Evolutionary conservation across 805 yeast genomes (phyloP).

Genomic region (Lachancea meyersii): DNA sequence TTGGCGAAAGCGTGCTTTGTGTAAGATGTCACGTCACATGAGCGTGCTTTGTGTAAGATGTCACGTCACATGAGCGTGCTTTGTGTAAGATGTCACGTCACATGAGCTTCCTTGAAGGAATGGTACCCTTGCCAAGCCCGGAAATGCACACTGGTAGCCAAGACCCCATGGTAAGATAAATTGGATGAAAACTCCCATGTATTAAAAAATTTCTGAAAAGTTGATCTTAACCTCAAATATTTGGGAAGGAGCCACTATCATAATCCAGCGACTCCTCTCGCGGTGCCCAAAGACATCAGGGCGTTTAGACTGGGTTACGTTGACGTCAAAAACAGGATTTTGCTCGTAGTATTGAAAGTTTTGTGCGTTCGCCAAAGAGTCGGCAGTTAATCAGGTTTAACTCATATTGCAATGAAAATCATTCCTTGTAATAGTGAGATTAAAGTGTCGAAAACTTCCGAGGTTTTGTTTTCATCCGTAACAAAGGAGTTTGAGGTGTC

Average conservation of each 20-base stretch:
- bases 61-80: no score
- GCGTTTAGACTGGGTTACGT: constrained; percentile 31
- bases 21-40: constrained; percentile 7
- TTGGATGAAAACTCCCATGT: constrained; percentile 28
- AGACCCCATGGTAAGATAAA: constrained; percentile 25
- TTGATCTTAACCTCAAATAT: constrained; percentile 28
- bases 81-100: constrained; percentile 6
- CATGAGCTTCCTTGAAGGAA: constrained; percentile 10
- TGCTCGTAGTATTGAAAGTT: constrained; percentile 28
- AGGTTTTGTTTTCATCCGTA: constrained; percentile 34
- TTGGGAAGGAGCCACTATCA: constrained; percentile 29
- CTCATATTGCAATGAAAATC: constrained; percentile 29
- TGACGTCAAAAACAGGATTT: constrained; percentile 32
- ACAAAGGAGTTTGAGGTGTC: constrained; percentile 37
- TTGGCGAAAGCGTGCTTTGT: neutral
- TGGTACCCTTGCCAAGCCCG: constrained; percentile 34
- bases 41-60: constrained; percentile 6
- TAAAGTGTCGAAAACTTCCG: constrained; percentile 30
- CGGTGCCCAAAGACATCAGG: constrained; percentile 36
- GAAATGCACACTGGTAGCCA: constrained; percentile 40
- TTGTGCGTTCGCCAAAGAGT: constrained; percentile 35
- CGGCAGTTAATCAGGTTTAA: constrained; percentile 33
- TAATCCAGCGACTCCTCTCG: constrained; percentile 28
- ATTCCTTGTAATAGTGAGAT: constrained; percentile 29
- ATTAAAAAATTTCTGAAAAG: constrained; percentile 25